These are phyloP conservation scores for Penicillium sp. DNA, from an alignment of 2,329 filamentous ascomycete species.

Conservation along the genomic window DNA sequence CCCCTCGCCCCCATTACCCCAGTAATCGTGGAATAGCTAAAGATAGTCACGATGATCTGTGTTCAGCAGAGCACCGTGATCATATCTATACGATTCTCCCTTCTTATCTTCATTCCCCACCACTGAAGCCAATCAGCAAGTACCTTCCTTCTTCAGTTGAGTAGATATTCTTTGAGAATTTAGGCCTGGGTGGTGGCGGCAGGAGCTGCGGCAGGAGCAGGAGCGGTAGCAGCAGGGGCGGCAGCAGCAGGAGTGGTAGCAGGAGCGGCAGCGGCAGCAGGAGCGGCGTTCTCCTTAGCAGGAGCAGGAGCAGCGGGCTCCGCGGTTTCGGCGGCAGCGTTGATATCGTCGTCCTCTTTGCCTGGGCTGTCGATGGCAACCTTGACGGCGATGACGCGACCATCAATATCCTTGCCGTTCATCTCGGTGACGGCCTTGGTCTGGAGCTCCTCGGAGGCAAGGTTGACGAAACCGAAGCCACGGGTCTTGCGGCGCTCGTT, in stretches of 20 bases:
- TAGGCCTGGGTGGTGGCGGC: constrained; percentile 26
- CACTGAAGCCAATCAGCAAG: constrained; percentile 16
- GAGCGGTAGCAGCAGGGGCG: constrained; percentile 23
- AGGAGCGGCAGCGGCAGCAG: constrained; percentile 45
- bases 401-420: constrained; percentile 99
- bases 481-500: constrained; percentile 98
- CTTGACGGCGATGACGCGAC: constrained; percentile 99
- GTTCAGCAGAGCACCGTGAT: constrained; percentile 22
- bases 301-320: constrained; percentile 43
- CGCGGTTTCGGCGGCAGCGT: constrained; percentile 47
- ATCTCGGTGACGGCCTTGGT: constrained; percentile 96
- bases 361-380: constrained; percentile 99
- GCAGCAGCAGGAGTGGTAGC: constrained; percentile 35
- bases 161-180: constrained; percentile 26
- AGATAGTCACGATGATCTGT: constrained; percentile 22
- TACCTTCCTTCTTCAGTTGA: constrained; percentile 14
- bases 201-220: constrained; percentile 33
- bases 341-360: constrained; percentile 82
- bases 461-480: constrained; percentile 97
- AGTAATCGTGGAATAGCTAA: constrained; percentile 25
- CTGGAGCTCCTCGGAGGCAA: constrained; percentile 92
- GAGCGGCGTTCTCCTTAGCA: constrained; percentile 27
- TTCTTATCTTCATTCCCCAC: constrained; percentile 12
- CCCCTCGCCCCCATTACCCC: constrained; percentile 23
- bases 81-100: constrained; percentile 24